These are phyloP conservation scores for Saccharomycopsis sp. DNA, from an alignment of 805 yeast species.

Conservation along the genomic window DNA sequence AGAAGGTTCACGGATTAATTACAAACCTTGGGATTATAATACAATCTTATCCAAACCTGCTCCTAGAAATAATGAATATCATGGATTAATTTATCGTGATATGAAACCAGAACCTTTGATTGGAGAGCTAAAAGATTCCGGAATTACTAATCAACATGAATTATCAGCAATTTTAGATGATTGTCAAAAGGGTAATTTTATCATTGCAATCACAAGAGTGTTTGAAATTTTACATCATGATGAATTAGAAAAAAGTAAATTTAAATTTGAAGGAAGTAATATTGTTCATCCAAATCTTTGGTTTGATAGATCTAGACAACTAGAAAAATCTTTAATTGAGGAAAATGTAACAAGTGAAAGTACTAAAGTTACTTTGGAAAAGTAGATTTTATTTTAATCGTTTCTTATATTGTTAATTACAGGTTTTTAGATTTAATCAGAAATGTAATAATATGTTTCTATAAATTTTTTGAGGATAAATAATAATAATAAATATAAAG, in stretches of 20 bases:
- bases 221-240: constrained; percentile 61
- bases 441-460: too few species aligned
- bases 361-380: too few species aligned
- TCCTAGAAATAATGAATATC: constrained; percentile 59
- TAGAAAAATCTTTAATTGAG: constrained; percentile 26
- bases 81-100: constrained; percentile 92
- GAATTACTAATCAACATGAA: constrained; percentile 38
- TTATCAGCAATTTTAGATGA: constrained; percentile 56
- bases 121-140: constrained; percentile 45
- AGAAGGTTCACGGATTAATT: constrained; percentile 82
- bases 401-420: too few species aligned
- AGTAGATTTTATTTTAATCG: too few species aligned
- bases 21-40: constrained; percentile 78
- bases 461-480: too few species aligned
- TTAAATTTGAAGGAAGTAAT: constrained; percentile 40
- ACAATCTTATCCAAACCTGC: constrained; percentile 63
- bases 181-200: constrained; percentile 59
- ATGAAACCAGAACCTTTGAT: constrained; percentile 54
- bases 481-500: too few species aligned
- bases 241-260: constrained; percentile 28
- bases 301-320: constrained; percentile 63
- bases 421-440: too few species aligned
- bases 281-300: constrained; percentile 84
- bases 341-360: not conserved
- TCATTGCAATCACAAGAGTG: constrained; percentile 82